phyloP scores from a whole-genome alignment of 257 asterid genomes.

The Coffea canephora region DNA sequence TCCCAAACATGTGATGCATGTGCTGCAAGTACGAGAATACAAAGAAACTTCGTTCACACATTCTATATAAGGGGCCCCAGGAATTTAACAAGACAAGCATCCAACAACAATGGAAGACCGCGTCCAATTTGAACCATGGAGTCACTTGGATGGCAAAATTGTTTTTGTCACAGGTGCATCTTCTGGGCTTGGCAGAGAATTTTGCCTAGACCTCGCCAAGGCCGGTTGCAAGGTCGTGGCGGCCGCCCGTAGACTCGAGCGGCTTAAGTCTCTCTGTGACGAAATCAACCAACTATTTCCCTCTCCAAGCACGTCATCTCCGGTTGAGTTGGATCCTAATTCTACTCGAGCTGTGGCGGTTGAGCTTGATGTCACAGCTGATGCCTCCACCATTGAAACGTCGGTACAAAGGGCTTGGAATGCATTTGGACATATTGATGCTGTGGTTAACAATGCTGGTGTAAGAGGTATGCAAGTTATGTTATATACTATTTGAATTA shows the following conservation, averaged over 20 bases:
- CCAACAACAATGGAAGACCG: neutral
- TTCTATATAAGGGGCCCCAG: neutral
- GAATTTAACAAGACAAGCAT: neutral
- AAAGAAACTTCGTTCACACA: too few relatives aligned
- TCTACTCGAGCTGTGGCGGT: slow-evolving; percentile 48
- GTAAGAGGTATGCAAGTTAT: slow-evolving; percentile 40
- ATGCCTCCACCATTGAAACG: slow-evolving; percentile 35
- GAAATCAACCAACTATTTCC: slow-evolving; percentile 36
- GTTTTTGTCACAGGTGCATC: slow-evolving; percentile 89
- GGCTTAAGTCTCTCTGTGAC: slow-evolving; percentile 49
- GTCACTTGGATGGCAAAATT: slow-evolving; percentile 42
- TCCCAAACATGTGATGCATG: too few relatives aligned
- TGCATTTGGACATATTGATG: slow-evolving; percentile 61
- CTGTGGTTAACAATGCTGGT: slow-evolving; percentile 67
- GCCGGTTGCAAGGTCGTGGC: slow-evolving; percentile 73
- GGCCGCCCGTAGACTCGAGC: slow-evolving; percentile 64
- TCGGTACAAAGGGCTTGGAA: slow-evolving; percentile 61
- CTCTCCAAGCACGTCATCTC: slow-evolving; percentile 7
- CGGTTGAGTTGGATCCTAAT: neutral
- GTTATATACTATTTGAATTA: too few relatives aligned
- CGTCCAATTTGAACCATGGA: slow-evolving; percentile 65
- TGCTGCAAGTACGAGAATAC: too few relatives aligned
- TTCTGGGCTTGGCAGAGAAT: slow-evolving; percentile 69
- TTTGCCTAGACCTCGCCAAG: slow-evolving; percentile 58
- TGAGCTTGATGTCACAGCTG: slow-evolving; percentile 52